Base-by-base conservation (phyloP, 805 yeast genomes). In the Schwanniomyces yamadae region DNA sequence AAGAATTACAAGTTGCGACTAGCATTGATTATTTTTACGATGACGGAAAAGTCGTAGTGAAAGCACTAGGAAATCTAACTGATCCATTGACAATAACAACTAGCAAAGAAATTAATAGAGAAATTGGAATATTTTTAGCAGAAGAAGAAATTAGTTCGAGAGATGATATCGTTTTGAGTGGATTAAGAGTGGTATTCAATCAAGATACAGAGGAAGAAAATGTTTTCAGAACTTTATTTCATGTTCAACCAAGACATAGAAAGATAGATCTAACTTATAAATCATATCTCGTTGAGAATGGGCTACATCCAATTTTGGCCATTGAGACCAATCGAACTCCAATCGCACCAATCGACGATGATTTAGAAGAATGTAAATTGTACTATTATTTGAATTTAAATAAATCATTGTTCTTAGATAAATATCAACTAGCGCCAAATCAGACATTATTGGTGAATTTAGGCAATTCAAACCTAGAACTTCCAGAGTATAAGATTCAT, bases 211-310 rank as follows among this genome's bases (percentile, higher is more conserved):
- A 21, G 10, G 32, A 48, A 1, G 51, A 50, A 16, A 44, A 45
- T 21, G 41, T 62, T 6, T 58, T 54, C 41, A 59, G 58, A 30
- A 69, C 74, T 0, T 40, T 69, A 38, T 66, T 69, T 46, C 73
- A 69, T 42, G 54, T 63, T 10, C 65, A 66, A 41, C 73, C 73
- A 4, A 47, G 69, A 23, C 69, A 65, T 39, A 45, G 71, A 25
- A 23, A 12, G 13, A 15, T 16, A 31, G 17, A 14, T 25, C n/a
- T 27, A 4, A 31, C 23, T 10, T 26, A 28, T 13, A 16, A 28
- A n/a, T 21, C 49, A 15, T n/a, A 15, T 1, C 27, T 50, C 11
- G 25, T 32, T 9, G 36, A 48, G 0, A 62, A 61, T 33, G 71
- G 74, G 3, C 57, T 52, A 21, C 74, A 69, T 39, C 73, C 74